A percentile compares a stretch with the other conserved stretches of the same genome.
Conservation (phyloP, 2,329 filamentous ascomycete genomes). For the Colletotrichum orbiculare region DNA sequence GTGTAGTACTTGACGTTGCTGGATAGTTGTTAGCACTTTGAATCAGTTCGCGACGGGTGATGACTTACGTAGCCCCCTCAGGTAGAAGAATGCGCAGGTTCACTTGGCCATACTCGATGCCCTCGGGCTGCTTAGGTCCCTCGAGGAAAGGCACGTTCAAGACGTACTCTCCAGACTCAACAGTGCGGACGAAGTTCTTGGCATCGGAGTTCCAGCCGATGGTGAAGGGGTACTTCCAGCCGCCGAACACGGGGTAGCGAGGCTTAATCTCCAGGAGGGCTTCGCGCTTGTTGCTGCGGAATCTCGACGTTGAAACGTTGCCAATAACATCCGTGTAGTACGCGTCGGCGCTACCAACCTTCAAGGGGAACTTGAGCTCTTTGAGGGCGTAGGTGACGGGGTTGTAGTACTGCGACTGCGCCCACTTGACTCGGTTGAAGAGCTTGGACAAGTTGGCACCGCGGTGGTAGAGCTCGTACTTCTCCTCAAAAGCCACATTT, state of each 20-base stretch:
- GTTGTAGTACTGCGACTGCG: constrained; percentile 78
- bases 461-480: constrained; percentile 87
- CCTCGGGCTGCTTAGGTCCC: constrained; percentile 87
- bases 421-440: constrained; percentile 83
- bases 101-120: constrained; percentile 85
- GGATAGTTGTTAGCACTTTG: constrained; percentile 52
- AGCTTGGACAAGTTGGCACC: constrained; percentile 80
- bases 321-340: constrained; percentile 98
- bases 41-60: neutral
- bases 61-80: constrained; percentile 84
- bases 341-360: constrained; percentile 81
- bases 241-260: constrained; percentile 94
- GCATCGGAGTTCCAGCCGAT: constrained; percentile 95
- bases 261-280: constrained; percentile 91
- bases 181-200: constrained; percentile 77
- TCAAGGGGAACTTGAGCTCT: constrained; percentile 83
- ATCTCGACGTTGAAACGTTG: constrained; percentile 94
- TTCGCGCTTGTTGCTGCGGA: constrained; percentile 80
- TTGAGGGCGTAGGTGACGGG: constrained; percentile 82
- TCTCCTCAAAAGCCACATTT: constrained; percentile 94
- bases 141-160: constrained; percentile 94
- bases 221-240: constrained; percentile 98
- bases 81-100: constrained; percentile 87
- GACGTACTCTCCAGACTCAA: constrained; percentile 71
- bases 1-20: constrained; percentile 86